phyloP scores from a whole-genome alignment of 768 basidiomycete species.

The Sporobolomyces roseus region DNA sequence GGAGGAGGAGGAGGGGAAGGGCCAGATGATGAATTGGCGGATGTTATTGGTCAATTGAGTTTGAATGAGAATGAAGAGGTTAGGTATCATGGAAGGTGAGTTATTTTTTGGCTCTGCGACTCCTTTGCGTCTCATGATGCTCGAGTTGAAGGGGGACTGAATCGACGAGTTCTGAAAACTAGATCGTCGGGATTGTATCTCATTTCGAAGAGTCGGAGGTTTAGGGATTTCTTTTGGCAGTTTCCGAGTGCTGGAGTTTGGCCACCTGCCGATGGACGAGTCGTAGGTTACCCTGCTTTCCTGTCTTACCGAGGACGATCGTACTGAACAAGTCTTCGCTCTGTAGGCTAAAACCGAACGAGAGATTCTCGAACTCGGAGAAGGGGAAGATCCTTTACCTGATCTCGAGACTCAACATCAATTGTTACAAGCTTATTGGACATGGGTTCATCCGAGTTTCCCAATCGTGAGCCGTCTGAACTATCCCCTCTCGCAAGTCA shows the following conservation, averaged over 20 bases:
- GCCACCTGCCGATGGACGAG: conserved; percentile 59
- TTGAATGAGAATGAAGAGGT: conserved; percentile 82
- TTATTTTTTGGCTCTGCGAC: neutral
- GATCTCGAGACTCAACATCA: conserved; percentile 61
- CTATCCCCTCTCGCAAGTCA: neutral
- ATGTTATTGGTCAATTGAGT: conserved; percentile 78
- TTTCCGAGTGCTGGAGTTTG: conserved; percentile 87
- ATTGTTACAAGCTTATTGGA: conserved; percentile 72
- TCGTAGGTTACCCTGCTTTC: conserved; percentile 7
- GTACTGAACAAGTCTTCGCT: no score
- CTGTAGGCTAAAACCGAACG: conserved; percentile 42
- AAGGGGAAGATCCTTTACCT: conserved; percentile 57
- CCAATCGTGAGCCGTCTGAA: conserved; percentile 56
- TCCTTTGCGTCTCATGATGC: no score
- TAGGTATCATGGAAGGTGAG: conserved; percentile 65
- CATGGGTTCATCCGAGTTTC: conserved; percentile 71
- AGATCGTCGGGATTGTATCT: conserved; percentile 46
- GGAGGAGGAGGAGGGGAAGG: conserved; percentile 27
- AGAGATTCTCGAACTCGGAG: conserved; percentile 45
- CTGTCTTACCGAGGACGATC: neutral
- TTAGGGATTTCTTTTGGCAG: conserved; percentile 48
- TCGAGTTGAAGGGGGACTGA: no score
- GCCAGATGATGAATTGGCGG: conserved; percentile 53
- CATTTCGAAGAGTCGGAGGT: conserved; percentile 41
- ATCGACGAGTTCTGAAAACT: conserved; percentile 49